phyloP scores from a whole-genome alignment of 2,329 filamentous ascomycete genomes.

The Dendrostoma leiphaemia region DNA sequence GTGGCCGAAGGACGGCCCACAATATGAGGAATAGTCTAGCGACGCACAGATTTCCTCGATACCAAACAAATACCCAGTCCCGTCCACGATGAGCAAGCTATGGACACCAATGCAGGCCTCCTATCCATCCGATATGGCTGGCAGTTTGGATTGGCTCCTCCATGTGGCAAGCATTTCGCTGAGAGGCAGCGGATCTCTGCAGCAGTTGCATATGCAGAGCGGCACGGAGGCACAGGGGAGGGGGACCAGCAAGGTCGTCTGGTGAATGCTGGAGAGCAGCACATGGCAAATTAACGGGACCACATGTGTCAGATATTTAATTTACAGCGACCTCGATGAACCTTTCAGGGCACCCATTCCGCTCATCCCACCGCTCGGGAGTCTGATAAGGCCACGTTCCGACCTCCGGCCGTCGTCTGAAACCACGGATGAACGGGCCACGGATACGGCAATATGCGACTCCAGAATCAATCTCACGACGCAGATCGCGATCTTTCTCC shows the following conservation, averaged over 20 bases:
- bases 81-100: not conserved
- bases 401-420: not conserved
- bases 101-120: not conserved
- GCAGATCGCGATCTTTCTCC: too few species aligned
- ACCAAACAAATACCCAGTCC: not conserved
- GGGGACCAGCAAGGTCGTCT: not conserved
- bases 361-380: not conserved
- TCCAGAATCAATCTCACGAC: too few species aligned
- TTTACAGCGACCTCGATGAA: not conserved
- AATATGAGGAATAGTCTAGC: not conserved
- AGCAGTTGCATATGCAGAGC: not conserved
- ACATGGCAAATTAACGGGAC: not conserved
- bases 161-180: not conserved
- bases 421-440: not conserved
- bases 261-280: not conserved
- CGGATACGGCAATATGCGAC: not conserved
- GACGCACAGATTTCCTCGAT: not conserved
- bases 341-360: not conserved
- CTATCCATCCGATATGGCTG: not conserved
- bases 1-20: not conserved
- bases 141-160: not conserved
- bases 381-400: not conserved
- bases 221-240: not conserved
- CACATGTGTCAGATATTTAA: not conserved
- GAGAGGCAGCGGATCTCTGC: not conserved